Percentiles rank a stretch among this genome's conserved stretches.
Evolutionary conservation across 1,284 basidiomycete species (phyloP).

Genomic region (Cutaneotrichosporon sp.): DNA sequence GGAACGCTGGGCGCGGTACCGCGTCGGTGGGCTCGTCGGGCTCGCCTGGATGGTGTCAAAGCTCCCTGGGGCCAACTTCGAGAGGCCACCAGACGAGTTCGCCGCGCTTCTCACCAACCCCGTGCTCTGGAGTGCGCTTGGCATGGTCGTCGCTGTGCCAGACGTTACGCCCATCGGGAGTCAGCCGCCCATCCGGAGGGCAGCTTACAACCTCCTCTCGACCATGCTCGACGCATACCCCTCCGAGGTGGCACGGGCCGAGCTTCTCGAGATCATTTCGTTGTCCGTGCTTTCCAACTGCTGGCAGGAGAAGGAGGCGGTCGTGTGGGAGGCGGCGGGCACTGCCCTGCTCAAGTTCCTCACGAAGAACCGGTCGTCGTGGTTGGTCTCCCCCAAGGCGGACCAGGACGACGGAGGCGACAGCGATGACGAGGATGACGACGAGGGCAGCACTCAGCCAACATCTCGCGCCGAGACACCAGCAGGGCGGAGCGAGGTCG

Average conservation of each 20-base stretch:
- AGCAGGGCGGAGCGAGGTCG: not conserved
- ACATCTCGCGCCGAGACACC: constrained; percentile 14
- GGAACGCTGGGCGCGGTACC: constrained; percentile 69
- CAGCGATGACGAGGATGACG: constrained; percentile 40
- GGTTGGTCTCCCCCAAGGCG: constrained; percentile 57
- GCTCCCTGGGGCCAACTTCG: constrained; percentile 25
- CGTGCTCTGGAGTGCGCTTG: constrained; percentile 43
- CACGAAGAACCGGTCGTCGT: constrained; percentile 64
- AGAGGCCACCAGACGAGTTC: constrained; percentile 30
- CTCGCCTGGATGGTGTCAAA: constrained; percentile 59
- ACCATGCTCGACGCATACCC: constrained; percentile 36
- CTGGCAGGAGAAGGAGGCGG: constrained; percentile 71
- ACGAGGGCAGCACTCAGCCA: constrained; percentile 36
- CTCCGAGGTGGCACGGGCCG: constrained; percentile 29
- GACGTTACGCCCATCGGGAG: constrained; percentile 22
- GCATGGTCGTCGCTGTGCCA: constrained; percentile 11
- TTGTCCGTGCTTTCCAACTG: constrained; percentile 67
- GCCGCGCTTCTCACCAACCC: constrained; percentile 36
- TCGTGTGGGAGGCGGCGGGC: constrained; percentile 69
- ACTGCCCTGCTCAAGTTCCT: constrained; percentile 70
- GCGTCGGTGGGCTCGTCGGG: constrained; percentile 71
- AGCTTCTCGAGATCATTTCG: constrained; percentile 57
- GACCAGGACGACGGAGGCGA: constrained; percentile 33
- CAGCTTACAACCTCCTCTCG: constrained; percentile 41
- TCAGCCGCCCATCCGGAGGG: constrained; percentile 47